These are phyloP conservation scores for Penicillium sp. DNA, from an alignment of 2,329 filamentous ascomycete species.

Conservation along the genomic window DNA sequence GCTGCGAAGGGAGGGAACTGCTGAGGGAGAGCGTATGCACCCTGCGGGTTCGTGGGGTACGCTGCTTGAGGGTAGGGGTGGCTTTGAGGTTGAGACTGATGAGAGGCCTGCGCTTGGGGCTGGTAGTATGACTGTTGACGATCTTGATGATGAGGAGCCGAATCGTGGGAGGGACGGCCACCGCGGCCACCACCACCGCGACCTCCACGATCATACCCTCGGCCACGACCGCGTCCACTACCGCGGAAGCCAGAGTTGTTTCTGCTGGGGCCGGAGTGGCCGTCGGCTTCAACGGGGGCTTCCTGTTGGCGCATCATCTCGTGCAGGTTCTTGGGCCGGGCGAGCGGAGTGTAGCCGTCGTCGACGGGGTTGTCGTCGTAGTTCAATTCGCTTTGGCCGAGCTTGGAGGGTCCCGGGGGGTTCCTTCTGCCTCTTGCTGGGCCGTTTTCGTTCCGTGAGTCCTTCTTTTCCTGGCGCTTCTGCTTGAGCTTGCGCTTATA, in stretches of 20 bases:
- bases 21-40: too few species aligned
- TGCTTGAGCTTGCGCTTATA: slow-evolving; percentile 63
- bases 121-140: slow-evolving; percentile 23
- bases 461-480: slow-evolving; percentile 54
- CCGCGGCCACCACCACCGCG: slow-evolving; percentile 30
- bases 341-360: slow-evolving; percentile 59
- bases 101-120: too few species aligned
- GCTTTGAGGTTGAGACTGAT: slow-evolving; percentile 22
- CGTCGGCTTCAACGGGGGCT: slow-evolving; percentile 28
- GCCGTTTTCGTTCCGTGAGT: too few species aligned
- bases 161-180: too few species aligned
- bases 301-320: slow-evolving; percentile 43
- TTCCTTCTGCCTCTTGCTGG: slow-evolving; percentile 43
- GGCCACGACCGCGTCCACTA: slow-evolving; percentile 43
- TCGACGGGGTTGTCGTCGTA: slow-evolving; percentile 57
- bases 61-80: slow-evolving; percentile 23
- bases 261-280: too few species aligned
- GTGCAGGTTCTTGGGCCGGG: slow-evolving; percentile 57
- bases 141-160: too few species aligned
- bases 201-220: slow-evolving; percentile 33
- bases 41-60: too few species aligned
- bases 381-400: slow-evolving; percentile 44
- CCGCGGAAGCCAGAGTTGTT: too few species aligned
- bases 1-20: too few species aligned
- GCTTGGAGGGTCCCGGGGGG: slow-evolving; percentile 32